Evolutionary conservation across 352 stramenopile genomes (phyloP).

Genomic region (Globisporangium takayamanum): DNA sequence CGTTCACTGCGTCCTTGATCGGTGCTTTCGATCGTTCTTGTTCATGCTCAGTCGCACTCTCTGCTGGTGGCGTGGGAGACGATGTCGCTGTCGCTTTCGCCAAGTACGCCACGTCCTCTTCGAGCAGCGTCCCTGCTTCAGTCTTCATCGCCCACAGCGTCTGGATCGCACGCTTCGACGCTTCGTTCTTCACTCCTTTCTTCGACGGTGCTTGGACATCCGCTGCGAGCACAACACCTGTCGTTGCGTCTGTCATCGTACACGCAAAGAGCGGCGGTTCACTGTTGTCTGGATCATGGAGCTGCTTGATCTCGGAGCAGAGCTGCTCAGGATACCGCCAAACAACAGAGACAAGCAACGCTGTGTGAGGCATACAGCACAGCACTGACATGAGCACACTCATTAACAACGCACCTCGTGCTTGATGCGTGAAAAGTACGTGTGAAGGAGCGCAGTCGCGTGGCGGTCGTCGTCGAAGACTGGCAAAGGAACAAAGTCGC

Average conservation of each 20-base stretch:
- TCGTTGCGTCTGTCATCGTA: slow-evolving; percentile 34
- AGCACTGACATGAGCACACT: neutral
- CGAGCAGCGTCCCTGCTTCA: slow-evolving; percentile 33
- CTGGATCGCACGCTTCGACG: slow-evolving; percentile 53
- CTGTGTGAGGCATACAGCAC: neutral
- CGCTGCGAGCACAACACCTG: slow-evolving; percentile 29
- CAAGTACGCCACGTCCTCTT: slow-evolving; percentile 60
- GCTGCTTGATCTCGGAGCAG: slow-evolving; percentile 32
- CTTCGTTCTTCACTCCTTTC: slow-evolving; percentile 65
- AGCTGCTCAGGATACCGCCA: slow-evolving; percentile 18
- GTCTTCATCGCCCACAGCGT: slow-evolving; percentile 78
- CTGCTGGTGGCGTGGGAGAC: slow-evolving; percentile 24
- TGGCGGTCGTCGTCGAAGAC: slow-evolving; percentile 64
- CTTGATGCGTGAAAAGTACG: slow-evolving; percentile 64
- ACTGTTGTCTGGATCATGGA: slow-evolving; percentile 40
- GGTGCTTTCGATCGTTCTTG: neutral
- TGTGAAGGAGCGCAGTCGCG: slow-evolving; percentile 35
- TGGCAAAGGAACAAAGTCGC: slow-evolving; percentile 35
- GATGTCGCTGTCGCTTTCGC: slow-evolving; percentile 34
- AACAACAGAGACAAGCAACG: neutral
- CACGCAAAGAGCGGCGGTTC: slow-evolving; percentile 63
- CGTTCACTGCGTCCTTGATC: slow-evolving; percentile 3
- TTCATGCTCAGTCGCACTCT: neutral
- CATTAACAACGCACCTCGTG: slow-evolving; percentile 23
- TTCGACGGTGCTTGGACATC: slow-evolving; percentile 58